Conservation (phyloP, 2,329 filamentous ascomycete species). For the Aspergillus intermedius region DNA sequence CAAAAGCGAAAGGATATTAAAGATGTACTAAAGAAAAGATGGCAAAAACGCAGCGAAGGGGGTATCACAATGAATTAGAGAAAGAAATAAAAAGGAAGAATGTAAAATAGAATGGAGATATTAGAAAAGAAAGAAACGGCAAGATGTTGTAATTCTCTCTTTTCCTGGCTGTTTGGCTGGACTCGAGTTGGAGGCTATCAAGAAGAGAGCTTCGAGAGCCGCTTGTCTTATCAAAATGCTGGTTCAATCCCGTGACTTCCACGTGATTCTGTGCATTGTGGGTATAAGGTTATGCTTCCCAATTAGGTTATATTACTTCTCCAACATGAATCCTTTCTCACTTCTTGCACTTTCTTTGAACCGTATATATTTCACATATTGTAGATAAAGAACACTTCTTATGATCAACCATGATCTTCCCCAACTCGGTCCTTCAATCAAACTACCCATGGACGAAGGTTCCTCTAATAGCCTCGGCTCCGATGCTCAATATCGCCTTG, state of each 20-base stretch:
- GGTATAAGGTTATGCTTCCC: neutral
- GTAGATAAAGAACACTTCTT: too few relatives aligned
- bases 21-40: neutral
- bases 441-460: constrained; percentile 53
- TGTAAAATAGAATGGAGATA: neutral
- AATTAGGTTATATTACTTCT: neutral
- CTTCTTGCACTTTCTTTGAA: neutral
- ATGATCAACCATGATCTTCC: constrained; percentile 2
- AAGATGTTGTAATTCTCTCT: neutral
- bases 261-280: neutral
- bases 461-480: constrained; percentile 57
- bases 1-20: neutral
- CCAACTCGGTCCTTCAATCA: constrained; percentile 23
- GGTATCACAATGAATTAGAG: neutral
- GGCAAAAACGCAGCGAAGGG: neutral
- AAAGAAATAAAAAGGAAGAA: neutral
- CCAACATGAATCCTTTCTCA: too few relatives aligned
- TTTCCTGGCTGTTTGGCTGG: neutral
- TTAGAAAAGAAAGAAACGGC: neutral
- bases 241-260: neutral
- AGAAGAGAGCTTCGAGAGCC: neutral
- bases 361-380: neutral
- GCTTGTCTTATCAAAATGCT: neutral
- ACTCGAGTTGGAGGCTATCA: neutral
- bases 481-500: constrained; percentile 60